Conservation (phyloP, 495 filamentous ascomycete genomes). For the Xylaria curta region DNA sequence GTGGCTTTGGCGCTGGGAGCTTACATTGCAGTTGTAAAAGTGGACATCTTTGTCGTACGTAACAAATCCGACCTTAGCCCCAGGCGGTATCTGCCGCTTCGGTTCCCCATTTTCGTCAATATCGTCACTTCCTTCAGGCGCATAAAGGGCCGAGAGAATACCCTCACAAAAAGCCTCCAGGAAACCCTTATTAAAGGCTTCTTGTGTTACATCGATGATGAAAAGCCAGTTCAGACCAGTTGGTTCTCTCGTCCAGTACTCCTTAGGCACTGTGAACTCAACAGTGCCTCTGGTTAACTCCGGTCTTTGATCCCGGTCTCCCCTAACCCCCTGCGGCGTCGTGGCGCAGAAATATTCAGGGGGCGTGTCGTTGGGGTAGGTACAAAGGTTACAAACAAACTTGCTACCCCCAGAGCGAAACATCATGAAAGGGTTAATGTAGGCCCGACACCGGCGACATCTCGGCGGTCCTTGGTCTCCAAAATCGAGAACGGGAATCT, state of each 20-base stretch:
- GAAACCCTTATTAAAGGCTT: constrained; percentile 86
- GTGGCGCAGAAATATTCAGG: constrained; percentile 92
- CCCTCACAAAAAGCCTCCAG: constrained; percentile 92
- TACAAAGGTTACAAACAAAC: constrained; percentile 98
- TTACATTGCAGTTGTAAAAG: constrained; percentile 91
- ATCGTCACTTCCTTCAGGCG: constrained; percentile 58
- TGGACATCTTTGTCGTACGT: constrained; percentile 96
- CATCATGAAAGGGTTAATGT: constrained; percentile 99
- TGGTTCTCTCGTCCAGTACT: constrained; percentile 97
- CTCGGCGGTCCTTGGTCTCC: constrained; percentile 89
- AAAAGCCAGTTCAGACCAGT: constrained; percentile 89
- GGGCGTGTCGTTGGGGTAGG: constrained; percentile 92
- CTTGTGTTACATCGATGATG: constrained; percentile 89
- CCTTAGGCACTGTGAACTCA: constrained; percentile 95
- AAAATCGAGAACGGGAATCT: constrained; percentile 94
- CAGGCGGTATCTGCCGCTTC: constrained; percentile 70
- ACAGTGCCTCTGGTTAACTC: constrained; percentile 91
- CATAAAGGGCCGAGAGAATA: constrained; percentile 84
- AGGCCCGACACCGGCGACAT: constrained; percentile 91
- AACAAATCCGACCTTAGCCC: constrained; percentile 90
- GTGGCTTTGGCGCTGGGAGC: constrained; percentile 35
- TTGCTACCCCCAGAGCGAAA: constrained; percentile 94
- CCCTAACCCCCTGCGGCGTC: constrained; percentile 82
- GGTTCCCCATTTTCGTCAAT: constrained; percentile 62
- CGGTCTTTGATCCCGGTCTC: constrained; percentile 88